Conservation (phyloP, 169 alveolate genomes). For the Theileria parva region DNA sequence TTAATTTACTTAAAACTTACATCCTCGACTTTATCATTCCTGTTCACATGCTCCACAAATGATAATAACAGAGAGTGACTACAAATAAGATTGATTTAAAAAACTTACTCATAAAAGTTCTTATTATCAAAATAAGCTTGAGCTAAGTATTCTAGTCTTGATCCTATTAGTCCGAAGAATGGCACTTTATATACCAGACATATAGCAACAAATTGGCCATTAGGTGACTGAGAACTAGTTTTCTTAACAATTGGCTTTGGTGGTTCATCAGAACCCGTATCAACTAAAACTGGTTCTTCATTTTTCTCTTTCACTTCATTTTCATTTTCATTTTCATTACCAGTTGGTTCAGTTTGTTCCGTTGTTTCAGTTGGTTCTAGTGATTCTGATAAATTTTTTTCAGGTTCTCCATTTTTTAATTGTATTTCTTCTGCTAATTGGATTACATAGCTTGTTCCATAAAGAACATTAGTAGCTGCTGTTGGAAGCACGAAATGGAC, state of each 20-base stretch:
- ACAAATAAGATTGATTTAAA: neutral
- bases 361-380: neutral
- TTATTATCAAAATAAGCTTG: conserved; percentile 49
- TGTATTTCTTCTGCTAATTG: conserved; percentile 8
- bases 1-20: neutral
- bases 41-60: conserved; percentile 58
- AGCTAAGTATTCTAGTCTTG: conserved; percentile 47
- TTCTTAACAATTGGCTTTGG: neutral
- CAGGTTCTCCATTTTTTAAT: neutral
- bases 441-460: conserved; percentile 57
- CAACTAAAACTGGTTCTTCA: neutral
- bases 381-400: neutral
- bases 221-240: neutral
- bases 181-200: conserved; percentile 60
- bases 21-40: conserved; percentile 29
- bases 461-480: conserved; percentile 50
- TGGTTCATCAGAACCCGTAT: neutral
- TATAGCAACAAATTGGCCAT: conserved; percentile 25
- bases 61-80: conserved; percentile 38
- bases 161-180: conserved; percentile 50
- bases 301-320: neutral
- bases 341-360: neutral
- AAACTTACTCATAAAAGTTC: conserved; percentile 35
- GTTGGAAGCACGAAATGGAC: conserved; percentile 61
- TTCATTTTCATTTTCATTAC: neutral